These are phyloP conservation scores for Rossbeevera mucosa DNA, from an alignment of 768 basidiomycete genomes.

Conservation along the genomic window DNA sequence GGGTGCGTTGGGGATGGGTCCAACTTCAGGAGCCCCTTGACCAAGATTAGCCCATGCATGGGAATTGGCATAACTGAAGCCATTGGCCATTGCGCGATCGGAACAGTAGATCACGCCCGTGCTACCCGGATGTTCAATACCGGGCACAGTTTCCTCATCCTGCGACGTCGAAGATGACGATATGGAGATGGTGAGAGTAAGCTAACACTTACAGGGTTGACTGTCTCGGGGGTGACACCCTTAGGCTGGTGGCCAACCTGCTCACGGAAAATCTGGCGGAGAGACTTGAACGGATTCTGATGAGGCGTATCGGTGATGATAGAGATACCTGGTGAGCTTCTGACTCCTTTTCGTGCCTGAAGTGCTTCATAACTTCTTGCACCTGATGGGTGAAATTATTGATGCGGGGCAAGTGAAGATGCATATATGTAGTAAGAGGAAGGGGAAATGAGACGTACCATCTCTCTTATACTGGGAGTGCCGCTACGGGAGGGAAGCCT, in stretches of 20 bases:
- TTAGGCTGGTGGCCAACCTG: constrained; percentile 66
- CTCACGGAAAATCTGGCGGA: constrained; percentile 66
- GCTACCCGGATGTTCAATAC: constrained; percentile 71
- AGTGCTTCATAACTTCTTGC: constrained; percentile 59
- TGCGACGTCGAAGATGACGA: constrained; percentile 23
- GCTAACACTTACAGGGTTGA: constrained; percentile 54
- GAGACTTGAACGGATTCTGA: constrained; percentile 1
- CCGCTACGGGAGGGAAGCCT: constrained; percentile 34
- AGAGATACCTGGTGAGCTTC: constrained; percentile 74
- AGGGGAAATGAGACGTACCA: constrained; percentile 30
- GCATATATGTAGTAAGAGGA: constrained; percentile 7
- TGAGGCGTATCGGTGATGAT: background rate
- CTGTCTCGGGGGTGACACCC: constrained; percentile 59
- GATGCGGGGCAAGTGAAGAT: constrained; percentile 27
- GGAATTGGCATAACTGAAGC: constrained; percentile 73
- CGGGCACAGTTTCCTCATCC: constrained; percentile 89
- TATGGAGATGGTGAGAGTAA: background rate
- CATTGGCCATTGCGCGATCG: constrained; percentile 92
- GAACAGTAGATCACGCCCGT: constrained; percentile 81
- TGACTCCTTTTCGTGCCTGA: constrained; percentile 76
- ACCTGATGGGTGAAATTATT: constrained; percentile 49
- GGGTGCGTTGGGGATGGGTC: constrained; percentile 72
- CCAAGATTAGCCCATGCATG: constrained; percentile 87
- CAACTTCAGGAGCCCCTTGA: constrained; percentile 90
- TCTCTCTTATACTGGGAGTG: constrained; percentile 40